Evolutionary conservation across 148 eudicot genomes (phyloP).

Genomic region (Camellia sinensis): DNA sequence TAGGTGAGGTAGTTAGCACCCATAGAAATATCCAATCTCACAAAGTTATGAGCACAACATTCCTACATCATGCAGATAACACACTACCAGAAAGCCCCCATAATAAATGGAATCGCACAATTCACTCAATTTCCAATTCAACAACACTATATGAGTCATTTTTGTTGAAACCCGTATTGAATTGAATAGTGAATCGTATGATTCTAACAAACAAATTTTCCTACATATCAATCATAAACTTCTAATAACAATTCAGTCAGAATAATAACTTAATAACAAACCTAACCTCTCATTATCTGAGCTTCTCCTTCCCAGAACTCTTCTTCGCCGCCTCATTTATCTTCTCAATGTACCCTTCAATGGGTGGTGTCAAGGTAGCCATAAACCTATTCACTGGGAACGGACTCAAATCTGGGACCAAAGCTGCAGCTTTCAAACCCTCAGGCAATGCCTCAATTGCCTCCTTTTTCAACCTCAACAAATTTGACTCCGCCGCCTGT

Average conservation of each 20-base stretch:
- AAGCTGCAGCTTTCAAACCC: slow-evolving; percentile 60
- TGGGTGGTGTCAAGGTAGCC: slow-evolving; percentile 91
- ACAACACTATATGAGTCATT: no score
- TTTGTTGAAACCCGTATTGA: no score
- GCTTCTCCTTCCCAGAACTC: slow-evolving; percentile 58
- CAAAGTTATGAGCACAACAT: background rate
- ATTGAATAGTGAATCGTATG: no score
- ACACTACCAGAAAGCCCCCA: background rate
- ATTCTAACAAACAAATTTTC: background rate
- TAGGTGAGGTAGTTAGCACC: background rate
- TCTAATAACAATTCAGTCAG: background rate
- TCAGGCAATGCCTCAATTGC: slow-evolving; percentile 94
- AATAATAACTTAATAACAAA: background rate
- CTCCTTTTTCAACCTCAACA: slow-evolving; percentile 79
- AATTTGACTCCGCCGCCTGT: slow-evolving; percentile 70
- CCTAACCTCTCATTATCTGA: slow-evolving; percentile 52
- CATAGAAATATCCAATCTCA: background rate
- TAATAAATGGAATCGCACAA: background rate
- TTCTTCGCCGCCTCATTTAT: slow-evolving; percentile 74
- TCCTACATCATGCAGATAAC: background rate
- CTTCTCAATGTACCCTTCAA: slow-evolving; percentile 89
- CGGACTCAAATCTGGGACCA: slow-evolving; percentile 77
- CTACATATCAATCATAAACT: background rate
- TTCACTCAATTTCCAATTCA: no score
- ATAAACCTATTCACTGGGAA: slow-evolving; percentile 72